phyloP scores from a whole-genome alignment of 2,329 filamentous ascomycete genomes.

The Alternaria viburni region DNA sequence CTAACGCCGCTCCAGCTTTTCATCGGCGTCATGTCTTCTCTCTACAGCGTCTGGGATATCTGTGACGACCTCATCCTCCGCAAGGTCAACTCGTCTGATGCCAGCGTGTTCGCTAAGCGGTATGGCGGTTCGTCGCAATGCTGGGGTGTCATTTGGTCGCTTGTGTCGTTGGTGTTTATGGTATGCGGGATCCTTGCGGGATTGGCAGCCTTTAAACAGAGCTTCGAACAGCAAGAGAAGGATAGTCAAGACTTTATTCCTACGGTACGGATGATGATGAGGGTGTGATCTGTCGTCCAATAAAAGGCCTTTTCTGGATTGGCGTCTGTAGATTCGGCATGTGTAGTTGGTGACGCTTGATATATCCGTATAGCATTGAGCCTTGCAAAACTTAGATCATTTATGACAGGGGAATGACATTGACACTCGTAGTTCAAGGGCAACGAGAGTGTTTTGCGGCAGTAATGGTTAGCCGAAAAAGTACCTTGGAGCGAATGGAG shows the following conservation, averaged over 20 bases:
- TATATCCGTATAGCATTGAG: neutral
- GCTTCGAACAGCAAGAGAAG: slow-evolving; percentile 69
- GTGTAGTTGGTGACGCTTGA: neutral
- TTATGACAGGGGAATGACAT: neutral
- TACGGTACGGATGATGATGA: slow-evolving; percentile 43
- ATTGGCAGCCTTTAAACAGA: slow-evolving; percentile 76
- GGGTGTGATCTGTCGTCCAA: slow-evolving; percentile 6
- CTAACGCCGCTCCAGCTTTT: slow-evolving; percentile 61
- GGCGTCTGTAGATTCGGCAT: neutral
- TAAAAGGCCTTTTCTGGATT: neutral
- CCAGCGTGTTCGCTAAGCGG: slow-evolving; percentile 76
- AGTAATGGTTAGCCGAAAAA: neutral
- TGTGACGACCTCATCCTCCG: slow-evolving; percentile 81
- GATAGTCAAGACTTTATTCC: slow-evolving; percentile 72
- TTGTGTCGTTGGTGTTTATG: slow-evolving; percentile 76
- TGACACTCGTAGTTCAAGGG: neutral
- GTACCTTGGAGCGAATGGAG: neutral
- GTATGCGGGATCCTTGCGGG: slow-evolving; percentile 75
- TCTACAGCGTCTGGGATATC: slow-evolving; percentile 86
- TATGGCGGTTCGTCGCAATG: slow-evolving; percentile 82
- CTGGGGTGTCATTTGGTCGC: slow-evolving; percentile 80
- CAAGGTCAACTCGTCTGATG: slow-evolving; percentile 81
- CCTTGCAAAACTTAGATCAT: neutral
- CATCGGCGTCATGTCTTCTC: slow-evolving; percentile 80
- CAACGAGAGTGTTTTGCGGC: neutral